Percentiles rank a stretch among this genome's conserved stretches.
Evolutionary conservation across 345 rosid genomes (phyloP).

Genomic region (Eucalyptus melliodora): DNA sequence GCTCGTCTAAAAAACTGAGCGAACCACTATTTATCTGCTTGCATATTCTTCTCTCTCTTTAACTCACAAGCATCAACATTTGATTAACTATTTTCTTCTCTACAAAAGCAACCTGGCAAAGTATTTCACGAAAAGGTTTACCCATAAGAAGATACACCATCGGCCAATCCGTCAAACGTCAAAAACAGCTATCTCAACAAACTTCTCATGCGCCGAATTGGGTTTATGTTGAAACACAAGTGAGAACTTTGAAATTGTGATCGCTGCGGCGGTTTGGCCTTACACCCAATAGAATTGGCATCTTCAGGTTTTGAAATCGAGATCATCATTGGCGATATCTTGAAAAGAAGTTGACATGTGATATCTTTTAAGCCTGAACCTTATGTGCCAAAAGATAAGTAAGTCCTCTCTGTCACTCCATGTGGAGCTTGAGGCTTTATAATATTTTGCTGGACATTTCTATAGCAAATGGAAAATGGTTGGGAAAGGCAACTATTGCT

Average conservation of each 20-base stretch:
- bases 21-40: background rate
- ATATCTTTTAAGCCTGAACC: background rate
- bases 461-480: background rate
- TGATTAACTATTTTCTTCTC: background rate
- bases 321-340: background rate
- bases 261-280: background rate
- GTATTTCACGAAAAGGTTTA: background rate
- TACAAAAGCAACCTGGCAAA: background rate
- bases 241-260: background rate
- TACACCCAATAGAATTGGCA: background rate
- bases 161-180: background rate
- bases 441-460: background rate
- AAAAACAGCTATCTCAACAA: background rate
- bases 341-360: background rate
- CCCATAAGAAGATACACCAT: background rate
- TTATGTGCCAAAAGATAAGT: background rate
- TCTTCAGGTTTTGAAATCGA: background rate
- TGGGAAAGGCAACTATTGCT: background rate
- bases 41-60: background rate
- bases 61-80: background rate
- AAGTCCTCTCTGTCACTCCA: background rate
- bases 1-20: too few species aligned
- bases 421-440: background rate
- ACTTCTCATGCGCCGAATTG: background rate
- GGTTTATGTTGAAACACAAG: background rate